Base-by-base conservation (phyloP, 2,329 filamentous ascomycete species). In the Myotisia sp. region DNA sequence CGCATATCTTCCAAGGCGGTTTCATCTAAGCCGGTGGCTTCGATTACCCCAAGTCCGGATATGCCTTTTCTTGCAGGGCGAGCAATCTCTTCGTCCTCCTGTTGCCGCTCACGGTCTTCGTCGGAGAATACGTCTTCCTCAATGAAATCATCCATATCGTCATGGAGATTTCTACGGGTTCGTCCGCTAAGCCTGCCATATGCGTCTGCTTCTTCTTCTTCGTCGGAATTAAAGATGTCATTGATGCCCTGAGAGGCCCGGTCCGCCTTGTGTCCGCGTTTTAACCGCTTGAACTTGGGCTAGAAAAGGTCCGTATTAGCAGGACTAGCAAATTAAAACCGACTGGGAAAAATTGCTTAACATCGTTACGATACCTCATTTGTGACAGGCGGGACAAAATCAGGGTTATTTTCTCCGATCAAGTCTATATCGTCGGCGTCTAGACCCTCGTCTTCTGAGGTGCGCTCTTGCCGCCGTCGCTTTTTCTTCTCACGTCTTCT, bases 351-450 rank as follows among this genome's bases (percentile, higher is more conserved):
- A 18, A 8, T 9, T 9, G 8, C 8, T 12, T 24, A 39, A 18
- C 31, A 23, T 13, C 27, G 26, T 12, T 22, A n/a, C n/a, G 24
- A 46, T 71, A 85, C 81, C 70, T 87, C 75, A 42, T 76, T 60
- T 29, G 75, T 65, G 19, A 74, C 64, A 47, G 76, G 75, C 13
- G 74, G 71, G 48, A 79, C 71, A 53, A 72, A 72, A 42, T 76
- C 79, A 1, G 77, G 76, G 44, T 77, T 74, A 44, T 77, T 76
- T 53, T 92, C 81, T 33, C 85, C 86, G 47, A 98, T 94, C 37
- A 98, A 68, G 53, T 95, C 90, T 38, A 98, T 61, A 66, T 98
- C 90, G 55, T 98, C 90, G 46, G 94, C 87, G 47, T 95, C 90
- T 6, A 98, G 72, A 40, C 65, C 66, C 40, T 83, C 81, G 41